Conservation (phyloP, 768 basidiomycete species). For the Arthromyces matolae region DNA sequence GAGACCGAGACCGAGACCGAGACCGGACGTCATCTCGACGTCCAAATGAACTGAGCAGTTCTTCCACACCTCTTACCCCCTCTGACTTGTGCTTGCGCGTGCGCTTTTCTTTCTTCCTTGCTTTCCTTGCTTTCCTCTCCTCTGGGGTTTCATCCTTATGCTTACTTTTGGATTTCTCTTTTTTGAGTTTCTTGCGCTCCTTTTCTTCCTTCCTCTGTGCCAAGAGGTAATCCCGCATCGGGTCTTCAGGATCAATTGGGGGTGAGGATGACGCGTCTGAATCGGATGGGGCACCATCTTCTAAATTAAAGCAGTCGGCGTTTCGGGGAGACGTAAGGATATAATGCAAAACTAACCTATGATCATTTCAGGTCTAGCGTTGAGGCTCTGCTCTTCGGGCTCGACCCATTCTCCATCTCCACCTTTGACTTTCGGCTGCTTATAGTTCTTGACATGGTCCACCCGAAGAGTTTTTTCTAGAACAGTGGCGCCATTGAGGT, state of each 20-base stretch:
- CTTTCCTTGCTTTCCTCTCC: conserved; percentile 73
- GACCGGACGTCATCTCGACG: conserved; percentile 22
- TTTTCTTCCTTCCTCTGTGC: conserved; percentile 71
- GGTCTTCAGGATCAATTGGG: conserved; percentile 91
- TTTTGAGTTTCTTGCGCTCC: conserved; percentile 60
- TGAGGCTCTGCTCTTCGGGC: conserved; percentile 79
- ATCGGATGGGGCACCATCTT: conserved; percentile 53
- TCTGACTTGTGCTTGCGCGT: conserved; percentile 57
- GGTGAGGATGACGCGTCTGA: conserved; percentile 62
- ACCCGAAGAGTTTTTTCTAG: conserved; percentile 85
- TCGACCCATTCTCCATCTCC: conserved; percentile 87
- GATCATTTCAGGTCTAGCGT: conserved; percentile 76
- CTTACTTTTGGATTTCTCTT: conserved; percentile 60
- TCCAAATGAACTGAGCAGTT: conserved; percentile 52
- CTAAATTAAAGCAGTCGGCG: conserved; percentile 26
- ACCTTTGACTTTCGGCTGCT: conserved; percentile 73
- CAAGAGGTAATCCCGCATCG: conserved; percentile 92
- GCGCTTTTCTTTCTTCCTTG: conserved; percentile 64
- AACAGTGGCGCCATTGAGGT: conserved; percentile 92
- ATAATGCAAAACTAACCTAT: conserved; percentile 41
- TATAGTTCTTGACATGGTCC: conserved; percentile 90
- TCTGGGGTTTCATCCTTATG: conserved; percentile 76
- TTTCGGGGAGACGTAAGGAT: background rate
- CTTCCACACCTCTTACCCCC: conserved; percentile 63
- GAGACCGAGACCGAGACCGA: conserved; percentile 21